Conservation (phyloP, 1,139 yeast species). For the Candida buenavistaensis region DNA sequence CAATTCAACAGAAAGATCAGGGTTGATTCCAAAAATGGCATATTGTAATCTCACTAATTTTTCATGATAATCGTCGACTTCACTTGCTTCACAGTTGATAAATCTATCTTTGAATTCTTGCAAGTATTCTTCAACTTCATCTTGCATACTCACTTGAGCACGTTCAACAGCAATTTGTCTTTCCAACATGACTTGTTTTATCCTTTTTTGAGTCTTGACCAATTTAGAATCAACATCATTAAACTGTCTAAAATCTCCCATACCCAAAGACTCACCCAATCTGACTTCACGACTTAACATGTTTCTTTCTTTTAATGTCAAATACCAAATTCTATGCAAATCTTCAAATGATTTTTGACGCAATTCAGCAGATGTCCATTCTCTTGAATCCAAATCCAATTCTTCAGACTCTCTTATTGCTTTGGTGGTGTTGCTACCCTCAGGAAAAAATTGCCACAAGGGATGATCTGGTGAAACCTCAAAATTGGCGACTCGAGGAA, state of each 20-base stretch:
- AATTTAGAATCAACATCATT: constrained; percentile 37
- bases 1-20: constrained; percentile 42
- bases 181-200: constrained; percentile 85
- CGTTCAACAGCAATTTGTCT: constrained; percentile 72
- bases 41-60: constrained; percentile 75
- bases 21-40: constrained; percentile 76
- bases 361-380: constrained; percentile 88
- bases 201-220: constrained; percentile 49
- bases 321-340: constrained; percentile 87
- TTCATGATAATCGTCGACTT: constrained; percentile 61
- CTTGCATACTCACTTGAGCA: constrained; percentile 51
- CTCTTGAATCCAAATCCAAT: constrained; percentile 58
- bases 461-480: constrained; percentile 86
- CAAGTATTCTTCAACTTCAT: constrained; percentile 47
- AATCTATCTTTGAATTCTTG: constrained; percentile 59
- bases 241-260: constrained; percentile 25
- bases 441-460: constrained; percentile 87
- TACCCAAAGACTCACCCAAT: constrained; percentile 32
- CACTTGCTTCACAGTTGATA: constrained; percentile 55
- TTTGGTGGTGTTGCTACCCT: constrained; percentile 44
- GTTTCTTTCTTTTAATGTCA: constrained; percentile 81
- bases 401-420: constrained; percentile 60
- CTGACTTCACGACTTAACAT: constrained; percentile 73
- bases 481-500: constrained; percentile 75
- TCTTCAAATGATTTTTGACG: constrained; percentile 92